phyloP scores from a whole-genome alignment of 306 rosid species.

The Trifolium subterraneum region DNA sequence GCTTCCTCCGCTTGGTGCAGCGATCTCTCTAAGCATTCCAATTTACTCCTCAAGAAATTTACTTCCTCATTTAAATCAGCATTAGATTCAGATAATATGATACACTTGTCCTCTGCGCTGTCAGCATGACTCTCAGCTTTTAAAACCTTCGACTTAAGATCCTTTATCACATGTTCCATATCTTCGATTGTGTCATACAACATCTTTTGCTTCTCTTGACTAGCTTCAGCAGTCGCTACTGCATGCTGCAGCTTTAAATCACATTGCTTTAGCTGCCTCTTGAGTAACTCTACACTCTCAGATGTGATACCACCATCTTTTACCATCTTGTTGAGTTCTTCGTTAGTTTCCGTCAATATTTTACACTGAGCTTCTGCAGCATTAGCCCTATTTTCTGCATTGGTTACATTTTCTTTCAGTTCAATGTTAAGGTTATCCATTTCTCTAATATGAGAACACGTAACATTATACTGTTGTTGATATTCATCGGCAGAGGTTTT shows the following conservation, averaged over 20 bases:
- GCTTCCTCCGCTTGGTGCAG: constrained; percentile 71
- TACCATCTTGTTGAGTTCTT: constrained; percentile 53
- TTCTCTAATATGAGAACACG: constrained; percentile 46
- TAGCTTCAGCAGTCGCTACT: constrained; percentile 82
- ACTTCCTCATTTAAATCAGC: constrained; percentile 70
- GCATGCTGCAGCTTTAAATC: constrained; percentile 70
- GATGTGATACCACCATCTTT: constrained; percentile 45
- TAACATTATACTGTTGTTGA: constrained; percentile 47
- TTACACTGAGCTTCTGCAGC: constrained; percentile 53
- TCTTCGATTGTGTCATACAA: constrained; percentile 66
- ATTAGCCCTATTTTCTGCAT: constrained; percentile 57
- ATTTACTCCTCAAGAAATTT: constrained; percentile 65
- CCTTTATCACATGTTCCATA: constrained; percentile 79
- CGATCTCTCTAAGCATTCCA: constrained; percentile 68
- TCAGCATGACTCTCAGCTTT: constrained; percentile 81
- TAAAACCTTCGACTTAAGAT: constrained; percentile 68
- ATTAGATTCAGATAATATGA: constrained; percentile 74
- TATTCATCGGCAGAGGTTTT: constrained; percentile 52
- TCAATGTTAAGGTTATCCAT: constrained; percentile 47
- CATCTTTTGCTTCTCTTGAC: constrained; percentile 80
- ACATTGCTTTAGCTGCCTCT: constrained; percentile 64
- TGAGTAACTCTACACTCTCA: constrained; percentile 57
- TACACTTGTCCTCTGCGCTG: constrained; percentile 74
- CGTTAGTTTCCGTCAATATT: constrained; percentile 46
- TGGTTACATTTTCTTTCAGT: constrained; percentile 47